A percentile compares a stretch with the other conserved stretches of the same genome.
Evolutionary conservation across 2,329 filamentous ascomycete species (phyloP).

Genomic region (Ceratocystis huliohia): DNA sequence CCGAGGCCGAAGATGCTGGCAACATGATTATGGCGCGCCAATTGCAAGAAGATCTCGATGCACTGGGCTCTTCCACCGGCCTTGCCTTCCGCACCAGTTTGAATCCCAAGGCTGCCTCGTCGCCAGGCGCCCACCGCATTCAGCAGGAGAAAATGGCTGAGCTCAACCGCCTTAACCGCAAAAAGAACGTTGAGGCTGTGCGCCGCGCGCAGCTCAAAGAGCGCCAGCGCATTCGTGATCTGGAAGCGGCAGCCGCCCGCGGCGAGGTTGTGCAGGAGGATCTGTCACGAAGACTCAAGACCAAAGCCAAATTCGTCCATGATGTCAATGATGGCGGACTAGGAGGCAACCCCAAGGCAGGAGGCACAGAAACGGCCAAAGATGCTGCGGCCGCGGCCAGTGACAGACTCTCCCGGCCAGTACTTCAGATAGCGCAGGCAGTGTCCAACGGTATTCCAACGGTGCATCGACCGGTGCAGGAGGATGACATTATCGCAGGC

Average conservation of each 20-base stretch:
- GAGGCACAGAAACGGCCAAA: conserved; percentile 32
- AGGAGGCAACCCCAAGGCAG: neutral
- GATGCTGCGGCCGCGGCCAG: neutral
- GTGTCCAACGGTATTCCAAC: conserved; percentile 39
- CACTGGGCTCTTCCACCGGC: conserved; percentile 49
- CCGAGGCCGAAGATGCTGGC: conserved; percentile 51
- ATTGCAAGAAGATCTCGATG: conserved; percentile 48
- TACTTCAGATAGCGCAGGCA: conserved; percentile 28
- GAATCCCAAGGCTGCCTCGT: conserved; percentile 37
- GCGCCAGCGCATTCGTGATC: conserved; percentile 48
- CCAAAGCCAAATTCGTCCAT: conserved; percentile 55
- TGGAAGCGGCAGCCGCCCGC: conserved; percentile 47
- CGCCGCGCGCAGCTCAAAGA: conserved; percentile 82
- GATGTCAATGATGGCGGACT: conserved; percentile 38
- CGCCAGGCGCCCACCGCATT: conserved; percentile 36
- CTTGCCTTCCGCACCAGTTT: conserved; percentile 60
- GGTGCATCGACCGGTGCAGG: conserved; percentile 68
- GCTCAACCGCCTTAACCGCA: conserved; percentile 74
- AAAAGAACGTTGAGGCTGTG: conserved; percentile 76
- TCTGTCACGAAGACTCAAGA: conserved; percentile 49
- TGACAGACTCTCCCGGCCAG: neutral
- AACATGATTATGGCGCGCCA: conserved; percentile 45
- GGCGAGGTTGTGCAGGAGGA: conserved; percentile 50
- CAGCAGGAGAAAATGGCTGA: conserved; percentile 75
- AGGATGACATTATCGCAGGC: conserved; percentile 83